Conservation (phyloP, 2,329 filamentous ascomycete species). For the Penicillium sp. region DNA sequence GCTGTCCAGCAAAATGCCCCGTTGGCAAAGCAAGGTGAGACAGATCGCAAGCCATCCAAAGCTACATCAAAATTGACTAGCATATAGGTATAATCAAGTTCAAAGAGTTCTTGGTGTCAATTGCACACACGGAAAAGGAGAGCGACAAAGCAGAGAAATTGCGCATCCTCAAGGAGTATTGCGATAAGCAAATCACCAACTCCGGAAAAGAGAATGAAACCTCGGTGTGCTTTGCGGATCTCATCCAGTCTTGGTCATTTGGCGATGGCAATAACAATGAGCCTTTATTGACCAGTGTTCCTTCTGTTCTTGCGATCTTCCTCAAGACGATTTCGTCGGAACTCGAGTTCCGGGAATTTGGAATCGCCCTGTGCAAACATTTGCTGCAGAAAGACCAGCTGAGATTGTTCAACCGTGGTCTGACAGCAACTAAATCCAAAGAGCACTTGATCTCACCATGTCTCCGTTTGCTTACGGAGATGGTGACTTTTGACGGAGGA, state of each 20-base stretch:
- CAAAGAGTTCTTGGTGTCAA: conserved; percentile 44
- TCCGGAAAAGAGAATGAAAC: conserved; percentile 52
- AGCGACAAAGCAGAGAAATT: conserved; percentile 40
- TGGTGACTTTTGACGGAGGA: conserved; percentile 83
- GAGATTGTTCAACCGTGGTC: conserved; percentile 72
- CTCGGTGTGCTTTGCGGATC: conserved; percentile 66
- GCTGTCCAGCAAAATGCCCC: conserved; percentile 66
- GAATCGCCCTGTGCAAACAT: conserved; percentile 74
- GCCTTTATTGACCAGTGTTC: conserved; percentile 72
- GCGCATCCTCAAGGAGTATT: conserved; percentile 46
- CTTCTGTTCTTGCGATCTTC: conserved; percentile 76
- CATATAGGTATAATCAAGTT: conserved; percentile 43
- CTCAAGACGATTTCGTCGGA: conserved; percentile 72
- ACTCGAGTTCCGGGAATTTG: conserved; percentile 71
- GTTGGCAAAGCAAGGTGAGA: conserved; percentile 62
- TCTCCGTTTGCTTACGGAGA: conserved; percentile 78
- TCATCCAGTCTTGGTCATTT: conserved; percentile 86
- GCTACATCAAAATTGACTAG: conserved; percentile 1
- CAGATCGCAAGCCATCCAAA: conserved; percentile 30
- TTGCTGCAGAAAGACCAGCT: conserved; percentile 77
- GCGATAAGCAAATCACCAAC: conserved; percentile 53
- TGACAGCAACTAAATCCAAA: conserved; percentile 77
- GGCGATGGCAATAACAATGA: conserved; percentile 78
- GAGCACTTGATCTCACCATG: conserved; percentile 87
- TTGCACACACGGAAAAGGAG: conserved; percentile 36